Percentiles rank a stretch among this genome's conserved stretches.
Conservation (phyloP, 495 filamentous ascomycete species). For the Aspergillus incahuasiensis region DNA sequence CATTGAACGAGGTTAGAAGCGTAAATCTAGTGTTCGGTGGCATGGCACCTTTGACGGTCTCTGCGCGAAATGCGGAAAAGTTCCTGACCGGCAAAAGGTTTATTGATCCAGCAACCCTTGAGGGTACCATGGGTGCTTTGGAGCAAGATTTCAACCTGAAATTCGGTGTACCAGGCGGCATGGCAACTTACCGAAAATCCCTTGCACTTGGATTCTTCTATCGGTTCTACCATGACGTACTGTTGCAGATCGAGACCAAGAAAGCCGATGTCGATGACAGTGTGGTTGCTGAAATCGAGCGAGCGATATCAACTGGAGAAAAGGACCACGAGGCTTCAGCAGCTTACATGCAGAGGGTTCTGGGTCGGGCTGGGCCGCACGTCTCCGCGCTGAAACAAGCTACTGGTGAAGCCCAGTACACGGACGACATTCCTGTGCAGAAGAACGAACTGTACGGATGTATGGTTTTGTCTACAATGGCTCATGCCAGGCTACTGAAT, state of each 20-base stretch:
- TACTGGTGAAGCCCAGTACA: slow-evolving; percentile 93
- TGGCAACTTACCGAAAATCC: slow-evolving; percentile 92
- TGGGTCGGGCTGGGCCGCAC: slow-evolving; percentile 79
- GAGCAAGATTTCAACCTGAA: slow-evolving; percentile 80
- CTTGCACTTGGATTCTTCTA: slow-evolving; percentile 87
- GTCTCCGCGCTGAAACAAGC: slow-evolving; percentile 90
- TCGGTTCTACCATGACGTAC: slow-evolving; percentile 74
- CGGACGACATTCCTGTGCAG: slow-evolving; percentile 85
- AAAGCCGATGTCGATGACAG: slow-evolving; percentile 47
- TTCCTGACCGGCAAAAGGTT: slow-evolving; percentile 74
- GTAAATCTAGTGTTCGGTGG: slow-evolving; percentile 82
- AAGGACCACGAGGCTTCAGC: slow-evolving; percentile 49
- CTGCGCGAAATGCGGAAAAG: slow-evolving; percentile 67
- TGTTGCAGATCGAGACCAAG: slow-evolving; percentile 46
- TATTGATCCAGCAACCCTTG: slow-evolving; percentile 73
- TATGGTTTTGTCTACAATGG: slow-evolving; percentile 82
- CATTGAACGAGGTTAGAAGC: slow-evolving; percentile 60
- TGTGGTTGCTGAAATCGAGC: slow-evolving; percentile 54
- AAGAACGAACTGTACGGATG: slow-evolving; percentile 86
- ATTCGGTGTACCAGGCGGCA: slow-evolving; percentile 88
- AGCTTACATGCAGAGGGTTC: slow-evolving; percentile 60
- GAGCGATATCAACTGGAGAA: slow-evolving; percentile 54
- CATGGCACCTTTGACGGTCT: slow-evolving; percentile 83
- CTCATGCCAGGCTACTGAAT: slow-evolving; percentile 78
- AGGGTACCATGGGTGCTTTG: slow-evolving; percentile 80